Base-by-base conservation (phyloP, 495 filamentous ascomycete species). In the Penicillium riverlandense region DNA sequence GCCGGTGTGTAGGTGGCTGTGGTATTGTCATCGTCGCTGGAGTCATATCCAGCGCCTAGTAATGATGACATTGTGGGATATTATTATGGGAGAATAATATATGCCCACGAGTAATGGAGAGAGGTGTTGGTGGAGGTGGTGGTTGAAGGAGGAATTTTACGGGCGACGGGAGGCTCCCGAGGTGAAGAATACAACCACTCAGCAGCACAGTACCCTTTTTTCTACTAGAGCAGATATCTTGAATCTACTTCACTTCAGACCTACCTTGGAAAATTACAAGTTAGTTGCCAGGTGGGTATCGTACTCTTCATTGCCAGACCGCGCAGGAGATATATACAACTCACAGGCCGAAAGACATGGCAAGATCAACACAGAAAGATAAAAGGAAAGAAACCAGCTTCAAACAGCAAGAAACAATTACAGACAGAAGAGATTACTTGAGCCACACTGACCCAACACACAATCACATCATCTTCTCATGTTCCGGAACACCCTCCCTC, bases 31-130 rank as follows among this genome's bases (percentile, higher is more conserved):
- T 79, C 76, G 42, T 75, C 75, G 37, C 74, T 77, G 15, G 76
- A 79, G 6, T 75, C 72, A 49, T 79, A 79, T 9, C 58, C 64
- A 47, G 48, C 59, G 16, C 71, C 74, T 27, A 78, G 54, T 48
- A 77, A 59, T 6, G 68, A 67, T 11, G 72, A 59, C 75, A 78
- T 78, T 32, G 11, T 65, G 37, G 22, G 37, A 42, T 22, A 3
- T 22, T 22, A 22, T 22, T 22, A 22, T 22, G 22, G 22, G 22
- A 6, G 22, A 22, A 22, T 22, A 22, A 22, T 22, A 22, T 22
- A 22, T 22, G 22, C 22, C 22, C 22, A 6, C 22, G 22, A 22
- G 44, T 36, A 14, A 48, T 11, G 43, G 40, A 44, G 40, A 22
- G 28, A 43, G 41, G 47, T 11, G 16, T 36, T 35, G 41, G 37